Conservation (phyloP, 2,329 filamentous ascomycete genomes). For the Phaeosphaeria sp. region DNA sequence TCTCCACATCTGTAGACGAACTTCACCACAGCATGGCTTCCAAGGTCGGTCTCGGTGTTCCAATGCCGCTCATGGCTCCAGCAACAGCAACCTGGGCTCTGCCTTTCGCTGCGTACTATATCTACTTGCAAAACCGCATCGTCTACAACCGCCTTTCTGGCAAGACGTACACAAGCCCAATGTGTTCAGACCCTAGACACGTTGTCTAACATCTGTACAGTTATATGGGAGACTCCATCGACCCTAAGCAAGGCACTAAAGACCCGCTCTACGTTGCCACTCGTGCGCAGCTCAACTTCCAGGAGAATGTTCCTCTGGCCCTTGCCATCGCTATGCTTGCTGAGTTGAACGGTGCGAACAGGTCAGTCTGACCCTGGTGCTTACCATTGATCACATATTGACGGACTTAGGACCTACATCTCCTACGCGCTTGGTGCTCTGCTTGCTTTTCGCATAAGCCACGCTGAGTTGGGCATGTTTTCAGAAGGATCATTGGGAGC, state of each 20-base stretch:
- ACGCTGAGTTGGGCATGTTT: constrained; percentile 51
- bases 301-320: constrained; percentile 53
- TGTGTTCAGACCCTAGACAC: background rate
- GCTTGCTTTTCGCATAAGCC: constrained; percentile 48
- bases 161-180: constrained; percentile 33
- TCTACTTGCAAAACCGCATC: constrained; percentile 51
- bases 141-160: constrained; percentile 41
- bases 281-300: constrained; percentile 52
- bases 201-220: constrained; percentile 18
- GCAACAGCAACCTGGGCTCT: constrained; percentile 49
- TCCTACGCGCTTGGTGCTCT: constrained; percentile 49
- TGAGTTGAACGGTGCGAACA: constrained; percentile 54
- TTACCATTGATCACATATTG: background rate
- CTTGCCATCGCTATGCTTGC: constrained; percentile 49
- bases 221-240: constrained; percentile 33
- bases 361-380: constrained; percentile 17
- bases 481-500: constrained; percentile 24
- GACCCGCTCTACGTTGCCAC: constrained; percentile 46
- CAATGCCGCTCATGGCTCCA: constrained; percentile 42
- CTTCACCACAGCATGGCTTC: constrained; percentile 29
- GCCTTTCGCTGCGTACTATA: constrained; percentile 52
- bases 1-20: constrained; percentile 15
- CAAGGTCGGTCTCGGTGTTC: constrained; percentile 42
- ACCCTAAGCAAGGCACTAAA: constrained; percentile 15
- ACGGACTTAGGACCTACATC: constrained; percentile 19